Evolutionary conservation across 73 alveolate species (phyloP), one percentile per base, ranked within the genome.

Genomic region (Uronychia binucleata): DNA sequence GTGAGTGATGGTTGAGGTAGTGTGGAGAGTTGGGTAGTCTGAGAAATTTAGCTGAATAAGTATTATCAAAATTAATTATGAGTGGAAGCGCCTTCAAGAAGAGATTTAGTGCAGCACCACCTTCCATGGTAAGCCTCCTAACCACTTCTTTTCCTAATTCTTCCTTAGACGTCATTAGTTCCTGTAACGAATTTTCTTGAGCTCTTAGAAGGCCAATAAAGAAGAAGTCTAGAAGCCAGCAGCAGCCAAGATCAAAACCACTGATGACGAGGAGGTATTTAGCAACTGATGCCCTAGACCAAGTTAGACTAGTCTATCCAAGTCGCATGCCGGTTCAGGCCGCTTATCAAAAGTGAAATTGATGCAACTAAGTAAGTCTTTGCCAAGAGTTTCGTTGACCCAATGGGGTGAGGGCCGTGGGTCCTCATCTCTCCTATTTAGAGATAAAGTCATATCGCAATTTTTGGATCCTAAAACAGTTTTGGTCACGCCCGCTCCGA

Each of bases 301-400:
- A n/a, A n/a, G n/a, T n/a, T n/a, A n/a, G n/a, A n/a, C n/a, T n/a
- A n/a, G n/a, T n/a, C n/a, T 80, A 86, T 91, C 30, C 74, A 59
- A 75, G 96, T 93, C 1, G 88, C 88, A 33, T 91, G 96, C 35
- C 84, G 98, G 81, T 85, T 94, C 34, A 90, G 98, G 79, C 98
- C 98, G 27, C 88, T 93, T 31, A 93, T 91, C 82, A 88, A 93
- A 33, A 77, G 57, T 28, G 86, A 80, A 57, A n/a, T n/a, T n/a
- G n/a, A 34, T 26, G 11, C 79, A 26, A 28, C 81, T 31, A 77
- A 79, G 75, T 58, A 78, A 60, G 83, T 59, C 58, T 25, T 8
- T 79, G 32, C 59, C 84, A 32, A 31, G 28, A 32, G 0, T 78
- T 8, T 80, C 85, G 77, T 91, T 77, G 86, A 80, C 27, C 57